Evolutionary conservation across 192 early-diverging fungal genomes (phyloP).

Genomic region (Funneliformis mosseae): DNA sequence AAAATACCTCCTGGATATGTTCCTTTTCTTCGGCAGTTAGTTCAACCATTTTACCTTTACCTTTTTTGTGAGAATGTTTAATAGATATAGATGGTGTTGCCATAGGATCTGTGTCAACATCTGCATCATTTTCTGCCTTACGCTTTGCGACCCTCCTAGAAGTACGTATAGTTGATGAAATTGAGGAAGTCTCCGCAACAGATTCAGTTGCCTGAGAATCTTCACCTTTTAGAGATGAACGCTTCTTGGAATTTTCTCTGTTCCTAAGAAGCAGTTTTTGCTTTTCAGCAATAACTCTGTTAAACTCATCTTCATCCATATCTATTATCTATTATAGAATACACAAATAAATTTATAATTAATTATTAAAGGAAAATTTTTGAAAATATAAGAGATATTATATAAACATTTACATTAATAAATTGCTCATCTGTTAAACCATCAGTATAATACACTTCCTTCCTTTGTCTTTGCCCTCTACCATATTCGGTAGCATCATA

Average conservation of each 20-base stretch:
- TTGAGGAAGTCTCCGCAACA: neutral
- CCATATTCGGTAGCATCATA: slow-evolving; percentile 61
- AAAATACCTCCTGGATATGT: neutral
- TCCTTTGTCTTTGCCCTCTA: slow-evolving; percentile 73
- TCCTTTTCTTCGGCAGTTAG: neutral
- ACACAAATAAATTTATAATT: neutral
- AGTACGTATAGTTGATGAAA: neutral
- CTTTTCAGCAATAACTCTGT: neutral
- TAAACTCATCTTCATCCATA: neutral
- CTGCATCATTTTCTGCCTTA: slow-evolving; percentile 66
- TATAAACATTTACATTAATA: slow-evolving; percentile 54
- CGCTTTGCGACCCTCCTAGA: neutral
- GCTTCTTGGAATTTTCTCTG: neutral
- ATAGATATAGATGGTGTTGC: neutral
- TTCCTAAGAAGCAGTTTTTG: neutral
- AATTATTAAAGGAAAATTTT: neutral
- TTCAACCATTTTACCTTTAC: neutral
- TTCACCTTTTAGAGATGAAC: neutral
- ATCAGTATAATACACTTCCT: slow-evolving; percentile 85
- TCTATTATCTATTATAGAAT: neutral
- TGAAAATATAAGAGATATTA: neutral
- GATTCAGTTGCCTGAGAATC: neutral
- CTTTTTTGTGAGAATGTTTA: neutral
- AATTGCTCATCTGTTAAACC: slow-evolving; percentile 93
- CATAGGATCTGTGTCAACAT: slow-evolving; percentile 42